Conservation (phyloP, 1,139 yeast genomes). For the Zygotorulaspora mrakii region DNA sequence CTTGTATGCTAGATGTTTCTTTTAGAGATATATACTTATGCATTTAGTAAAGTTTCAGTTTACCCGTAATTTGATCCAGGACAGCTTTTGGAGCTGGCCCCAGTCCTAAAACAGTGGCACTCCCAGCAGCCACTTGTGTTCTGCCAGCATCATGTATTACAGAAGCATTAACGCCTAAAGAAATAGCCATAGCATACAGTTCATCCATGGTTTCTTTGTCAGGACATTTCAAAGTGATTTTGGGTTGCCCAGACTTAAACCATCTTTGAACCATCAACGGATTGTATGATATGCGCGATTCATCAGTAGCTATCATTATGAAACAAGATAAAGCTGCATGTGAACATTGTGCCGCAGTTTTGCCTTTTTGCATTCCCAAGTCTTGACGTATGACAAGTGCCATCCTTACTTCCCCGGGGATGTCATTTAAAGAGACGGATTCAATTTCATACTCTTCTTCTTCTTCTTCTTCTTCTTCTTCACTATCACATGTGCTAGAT, state of each 20-base stretch:
- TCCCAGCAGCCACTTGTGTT: constrained; percentile 91
- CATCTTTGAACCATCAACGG: constrained; percentile 65
- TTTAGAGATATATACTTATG: no score
- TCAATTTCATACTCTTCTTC: constrained; percentile 56
- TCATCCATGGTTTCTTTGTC: constrained; percentile 73
- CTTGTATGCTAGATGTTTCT: no score
- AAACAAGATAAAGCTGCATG: constrained; percentile 96
- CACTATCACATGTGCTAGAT: constrained; percentile 14
- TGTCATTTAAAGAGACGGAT: constrained; percentile 53
- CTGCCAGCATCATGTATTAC: constrained; percentile 95
- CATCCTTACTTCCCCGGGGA: constrained; percentile 82
- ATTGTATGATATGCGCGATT: constrained; percentile 51
- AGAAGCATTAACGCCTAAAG: constrained; percentile 71
- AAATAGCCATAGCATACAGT: constrained; percentile 75
- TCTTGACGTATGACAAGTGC: constrained; percentile 86
- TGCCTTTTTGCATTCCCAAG: constrained; percentile 89
- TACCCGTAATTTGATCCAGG: constrained; percentile 77
- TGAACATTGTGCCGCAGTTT: constrained; percentile 94
- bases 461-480: constrained; percentile 40
- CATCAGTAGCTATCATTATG: constrained; percentile 57
- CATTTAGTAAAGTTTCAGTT: constrained; percentile 62
- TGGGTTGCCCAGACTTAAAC: constrained; percentile 90
- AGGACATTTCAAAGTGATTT: constrained; percentile 78
- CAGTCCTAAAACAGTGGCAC: constrained; percentile 88
- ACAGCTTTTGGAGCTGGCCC: constrained; percentile 95